Percentiles rank a stretch among this genome's conserved stretches.
Conservation (phyloP, 1,139 yeast species). For the Geotrichum carabidarum region DNA sequence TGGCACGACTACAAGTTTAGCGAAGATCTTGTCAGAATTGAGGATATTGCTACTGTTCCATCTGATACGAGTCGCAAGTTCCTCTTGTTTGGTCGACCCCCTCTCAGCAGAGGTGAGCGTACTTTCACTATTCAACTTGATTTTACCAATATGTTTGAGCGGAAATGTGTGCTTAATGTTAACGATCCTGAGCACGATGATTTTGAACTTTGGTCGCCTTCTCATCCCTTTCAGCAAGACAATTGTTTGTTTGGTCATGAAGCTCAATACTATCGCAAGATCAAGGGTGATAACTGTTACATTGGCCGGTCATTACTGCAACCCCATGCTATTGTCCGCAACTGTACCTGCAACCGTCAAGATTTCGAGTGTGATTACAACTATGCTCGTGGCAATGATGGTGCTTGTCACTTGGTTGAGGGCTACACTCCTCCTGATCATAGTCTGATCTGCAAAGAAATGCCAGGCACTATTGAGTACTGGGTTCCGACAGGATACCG, state of each 20-base stretch:
- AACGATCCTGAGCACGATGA: slow-evolving; percentile 60
- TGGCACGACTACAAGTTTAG: slow-evolving; percentile 69
- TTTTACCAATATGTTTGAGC: slow-evolving; percentile 54
- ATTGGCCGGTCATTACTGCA: slow-evolving; percentile 51
- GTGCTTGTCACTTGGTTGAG: slow-evolving; percentile 75
- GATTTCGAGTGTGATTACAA: slow-evolving; percentile 96
- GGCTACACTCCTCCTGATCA: slow-evolving; percentile 69
- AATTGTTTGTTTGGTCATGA: slow-evolving; percentile 88
- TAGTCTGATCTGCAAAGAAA: slow-evolving; percentile 54
- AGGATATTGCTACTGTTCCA: slow-evolving; percentile 85
- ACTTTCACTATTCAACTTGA: slow-evolving; percentile 56
- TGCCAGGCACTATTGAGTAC: slow-evolving; percentile 56
- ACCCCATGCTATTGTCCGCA: slow-evolving; percentile 54
- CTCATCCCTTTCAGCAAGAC: slow-evolving; percentile 54
- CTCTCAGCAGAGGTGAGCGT: slow-evolving; percentile 41
- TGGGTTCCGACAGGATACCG: slow-evolving; percentile 80
- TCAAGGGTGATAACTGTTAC: slow-evolving; percentile 63
- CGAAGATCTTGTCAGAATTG: slow-evolving; percentile 50
- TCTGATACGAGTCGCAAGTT: slow-evolving; percentile 81
- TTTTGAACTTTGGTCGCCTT: slow-evolving; percentile 78
- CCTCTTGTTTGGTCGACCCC: slow-evolving; percentile 45
- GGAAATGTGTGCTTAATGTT: slow-evolving; percentile 68
- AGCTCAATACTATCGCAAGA: slow-evolving; percentile 69
- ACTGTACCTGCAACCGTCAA: slow-evolving; percentile 79
- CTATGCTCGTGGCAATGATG: slow-evolving; percentile 63